phyloP scores from a whole-genome alignment of 2,329 filamentous ascomycete species.

The Coniochaeta ligniaria region DNA sequence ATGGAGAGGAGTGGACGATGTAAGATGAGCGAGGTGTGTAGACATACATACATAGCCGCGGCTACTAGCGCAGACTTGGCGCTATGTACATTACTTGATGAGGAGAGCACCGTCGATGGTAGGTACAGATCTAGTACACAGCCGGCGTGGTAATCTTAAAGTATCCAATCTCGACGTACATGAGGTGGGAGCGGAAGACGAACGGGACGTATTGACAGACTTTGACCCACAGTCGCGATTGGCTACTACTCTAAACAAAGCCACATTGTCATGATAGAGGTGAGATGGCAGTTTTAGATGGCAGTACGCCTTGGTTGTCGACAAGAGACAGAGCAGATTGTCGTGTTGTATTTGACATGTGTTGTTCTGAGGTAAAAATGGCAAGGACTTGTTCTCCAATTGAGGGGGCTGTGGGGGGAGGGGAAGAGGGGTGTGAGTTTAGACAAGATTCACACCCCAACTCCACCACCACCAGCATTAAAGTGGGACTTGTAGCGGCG shows the following conservation, averaged over 20 bases:
- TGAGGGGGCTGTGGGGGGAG: neutral
- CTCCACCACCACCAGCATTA: neutral
- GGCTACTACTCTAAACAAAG: neutral
- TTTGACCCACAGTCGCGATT: neutral
- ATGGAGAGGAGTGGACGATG: slow-evolving; percentile 10
- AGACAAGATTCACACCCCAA: neutral
- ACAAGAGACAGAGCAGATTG: neutral
- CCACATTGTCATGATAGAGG: neutral
- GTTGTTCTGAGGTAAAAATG: neutral
- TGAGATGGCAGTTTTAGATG: neutral
- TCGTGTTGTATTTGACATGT: neutral
- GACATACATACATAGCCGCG: neutral
- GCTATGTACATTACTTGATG: neutral
- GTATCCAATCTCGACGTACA: neutral
- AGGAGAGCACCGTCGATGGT: neutral
- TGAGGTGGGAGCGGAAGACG: neutral
- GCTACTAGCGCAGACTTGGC: neutral
- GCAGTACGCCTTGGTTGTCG: neutral
- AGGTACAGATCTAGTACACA: neutral
- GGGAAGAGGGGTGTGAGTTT: neutral
- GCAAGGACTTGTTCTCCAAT: neutral
- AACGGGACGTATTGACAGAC: neutral
- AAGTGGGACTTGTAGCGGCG: neutral
- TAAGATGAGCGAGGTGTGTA: slow-evolving; percentile 7
- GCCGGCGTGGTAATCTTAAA: neutral